Evolutionary conservation across 257 asterid genomes (phyloP).

Genomic region (Solanum chmielewskii): DNA sequence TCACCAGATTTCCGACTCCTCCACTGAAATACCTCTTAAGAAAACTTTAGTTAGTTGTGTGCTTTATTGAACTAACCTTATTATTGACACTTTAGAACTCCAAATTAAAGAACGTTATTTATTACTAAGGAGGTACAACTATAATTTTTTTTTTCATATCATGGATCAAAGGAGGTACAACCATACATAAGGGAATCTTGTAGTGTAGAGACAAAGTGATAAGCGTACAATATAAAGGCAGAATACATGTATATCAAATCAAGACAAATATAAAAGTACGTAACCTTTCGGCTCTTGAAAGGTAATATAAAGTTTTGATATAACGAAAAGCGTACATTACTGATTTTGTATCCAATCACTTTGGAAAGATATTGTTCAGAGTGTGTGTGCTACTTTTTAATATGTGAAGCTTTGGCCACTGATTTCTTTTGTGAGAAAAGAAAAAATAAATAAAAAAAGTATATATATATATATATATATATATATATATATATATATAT

Average conservation of each 20-base stretch:
- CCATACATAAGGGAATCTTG: not conserved
- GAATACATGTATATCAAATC: not conserved
- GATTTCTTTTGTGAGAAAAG: not conserved
- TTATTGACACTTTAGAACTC: not conserved
- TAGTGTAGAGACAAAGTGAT: not conserved
- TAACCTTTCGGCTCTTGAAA: conserved; percentile 33
- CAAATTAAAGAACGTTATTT: not conserved
- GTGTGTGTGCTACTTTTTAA: not conserved
- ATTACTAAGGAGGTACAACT: too few relatives aligned
- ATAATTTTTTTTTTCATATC: too few relatives aligned
- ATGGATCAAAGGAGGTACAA: not conserved
- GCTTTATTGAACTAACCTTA: not conserved
- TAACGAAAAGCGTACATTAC: not conserved
- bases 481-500: too few relatives aligned
- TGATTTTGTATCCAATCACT: conserved; percentile 14
- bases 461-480: too few relatives aligned
- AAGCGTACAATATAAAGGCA: not conserved
- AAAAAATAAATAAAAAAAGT: too few relatives aligned
- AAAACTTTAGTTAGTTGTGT: not conserved
- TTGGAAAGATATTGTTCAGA: conserved; percentile 10
- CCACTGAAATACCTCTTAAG: not conserved
- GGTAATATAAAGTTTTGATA: conserved; percentile 8
- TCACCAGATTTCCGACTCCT: not conserved
- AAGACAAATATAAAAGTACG: not conserved
- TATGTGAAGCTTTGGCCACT: not conserved